These are phyloP conservation scores for Mercurialis annua DNA, from an alignment of 345 rosid species.

Conservation along the genomic window DNA sequence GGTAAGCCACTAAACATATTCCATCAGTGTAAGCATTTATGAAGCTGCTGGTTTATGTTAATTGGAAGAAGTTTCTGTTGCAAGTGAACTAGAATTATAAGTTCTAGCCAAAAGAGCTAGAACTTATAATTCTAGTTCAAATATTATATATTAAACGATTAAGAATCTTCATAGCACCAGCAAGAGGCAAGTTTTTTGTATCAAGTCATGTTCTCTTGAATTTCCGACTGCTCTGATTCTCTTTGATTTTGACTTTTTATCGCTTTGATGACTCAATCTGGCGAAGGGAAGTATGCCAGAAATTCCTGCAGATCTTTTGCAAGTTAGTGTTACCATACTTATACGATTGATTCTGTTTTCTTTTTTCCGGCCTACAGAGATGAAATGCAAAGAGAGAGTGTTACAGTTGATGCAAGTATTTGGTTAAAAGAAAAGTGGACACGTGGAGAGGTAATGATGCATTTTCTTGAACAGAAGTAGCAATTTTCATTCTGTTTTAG, in stretches of 20 bases:
- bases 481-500: conserved; percentile 1
- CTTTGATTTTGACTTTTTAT: not conserved
- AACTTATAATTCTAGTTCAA: not conserved
- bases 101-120: not conserved
- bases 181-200: not conserved
- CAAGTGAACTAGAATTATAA: not conserved
- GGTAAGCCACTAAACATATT: conserved; percentile 19
- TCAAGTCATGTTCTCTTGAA: not conserved
- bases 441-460: conserved; percentile 68
- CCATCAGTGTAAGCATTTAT: conserved; percentile 32
- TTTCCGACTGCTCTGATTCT: not conserved
- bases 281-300: not conserved
- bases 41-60: not conserved
- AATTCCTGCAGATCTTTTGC: not conserved
- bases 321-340: not conserved
- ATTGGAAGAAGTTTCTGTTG: not conserved
- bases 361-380: conserved; percentile 35
- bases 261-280: not conserved
- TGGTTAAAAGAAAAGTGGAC: conserved; percentile 82
- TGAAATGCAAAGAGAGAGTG: conserved; percentile 27
- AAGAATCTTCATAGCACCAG: not conserved
- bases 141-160: not conserved
- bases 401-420: conserved; percentile 49
- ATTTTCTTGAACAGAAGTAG: not conserved
- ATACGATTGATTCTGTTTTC: not conserved